Percentiles rank a stretch among this genome's conserved stretches.
phyloP scores from a whole-genome alignment of 306 rosid genomes.

The Fragaria iinumae region DNA sequence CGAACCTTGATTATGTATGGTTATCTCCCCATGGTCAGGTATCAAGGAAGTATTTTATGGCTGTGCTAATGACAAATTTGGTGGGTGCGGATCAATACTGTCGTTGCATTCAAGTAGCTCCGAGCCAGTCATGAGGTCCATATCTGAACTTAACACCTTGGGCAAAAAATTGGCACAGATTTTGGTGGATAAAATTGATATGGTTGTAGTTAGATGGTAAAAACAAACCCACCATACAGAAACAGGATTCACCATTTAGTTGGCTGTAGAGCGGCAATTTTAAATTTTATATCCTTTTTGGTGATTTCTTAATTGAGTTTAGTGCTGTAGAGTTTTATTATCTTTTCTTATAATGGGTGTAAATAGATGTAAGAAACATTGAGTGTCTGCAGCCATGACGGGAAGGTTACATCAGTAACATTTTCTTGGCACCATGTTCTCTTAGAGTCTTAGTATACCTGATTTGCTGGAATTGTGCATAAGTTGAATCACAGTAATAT shows the following conservation, averaged over 20 bases:
- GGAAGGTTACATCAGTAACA: neutral
- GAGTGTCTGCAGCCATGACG: neutral
- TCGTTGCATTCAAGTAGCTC: constrained; percentile 58
- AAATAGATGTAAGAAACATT: neutral
- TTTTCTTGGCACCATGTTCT: neutral
- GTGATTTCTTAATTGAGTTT: neutral
- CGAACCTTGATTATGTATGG: constrained; percentile 9
- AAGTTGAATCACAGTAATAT: neutral
- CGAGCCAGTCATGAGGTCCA: constrained; percentile 42
- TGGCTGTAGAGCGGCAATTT: too few species aligned
- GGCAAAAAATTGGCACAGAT: neutral
- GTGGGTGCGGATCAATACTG: constrained; percentile 94
- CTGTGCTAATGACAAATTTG: constrained; percentile 89
- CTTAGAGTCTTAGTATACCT: neutral
- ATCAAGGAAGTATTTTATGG: constrained; percentile 85
- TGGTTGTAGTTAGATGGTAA: neutral
- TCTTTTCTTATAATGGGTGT: too few species aligned
- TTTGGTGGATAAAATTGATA: neutral
- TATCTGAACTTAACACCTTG: constrained; percentile 27
- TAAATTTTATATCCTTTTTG: too few species aligned
- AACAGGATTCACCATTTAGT: neutral
- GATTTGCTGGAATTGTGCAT: neutral
- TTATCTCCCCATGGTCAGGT: constrained; percentile 39
- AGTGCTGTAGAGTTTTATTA: neutral
- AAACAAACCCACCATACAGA: neutral